Evolutionary conservation across 257 asterid genomes (phyloP).

Genomic region (Nicotiana tabacum): DNA sequence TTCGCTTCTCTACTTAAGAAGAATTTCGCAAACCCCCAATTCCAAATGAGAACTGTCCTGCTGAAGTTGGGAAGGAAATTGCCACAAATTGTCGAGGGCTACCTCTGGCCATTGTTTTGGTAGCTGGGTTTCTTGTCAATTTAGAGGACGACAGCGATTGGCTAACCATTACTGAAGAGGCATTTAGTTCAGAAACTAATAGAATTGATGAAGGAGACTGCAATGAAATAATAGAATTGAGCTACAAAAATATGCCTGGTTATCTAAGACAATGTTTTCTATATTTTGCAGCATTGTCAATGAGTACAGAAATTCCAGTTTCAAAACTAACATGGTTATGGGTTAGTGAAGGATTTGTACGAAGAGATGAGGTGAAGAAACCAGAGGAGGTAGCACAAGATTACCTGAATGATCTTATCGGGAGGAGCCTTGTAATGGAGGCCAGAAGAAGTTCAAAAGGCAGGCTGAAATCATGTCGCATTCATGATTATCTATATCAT

Average conservation of each 20-base stretch:
- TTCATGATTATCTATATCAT: constrained; percentile 3
- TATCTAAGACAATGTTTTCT: constrained; percentile 21
- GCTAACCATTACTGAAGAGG: neutral
- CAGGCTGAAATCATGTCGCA: neutral
- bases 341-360: constrained; percentile 17
- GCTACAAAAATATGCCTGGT: constrained; percentile 21
- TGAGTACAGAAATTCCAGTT: neutral
- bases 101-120: constrained; percentile 14
- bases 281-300: constrained; percentile 18
- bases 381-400: constrained; percentile 2
- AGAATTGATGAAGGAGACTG: neutral
- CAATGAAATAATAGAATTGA: constrained; percentile 4
- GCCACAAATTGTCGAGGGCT: constrained; percentile 25
- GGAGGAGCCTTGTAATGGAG: constrained; percentile 5
- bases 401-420: constrained; percentile 3
- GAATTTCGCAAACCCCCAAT: neutral
- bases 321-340: constrained; percentile 13
- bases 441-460: neutral
- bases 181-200: neutral
- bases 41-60: neutral
- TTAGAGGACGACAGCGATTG: neutral
- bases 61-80: constrained; percentile 5
- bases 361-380: neutral
- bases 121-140: neutral
- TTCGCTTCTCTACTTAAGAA: neutral